Percentiles rank a stretch among this genome's conserved stretches.
Conservation (phyloP, 306 rosid genomes). For the Cicer chorassanicum region DNA sequence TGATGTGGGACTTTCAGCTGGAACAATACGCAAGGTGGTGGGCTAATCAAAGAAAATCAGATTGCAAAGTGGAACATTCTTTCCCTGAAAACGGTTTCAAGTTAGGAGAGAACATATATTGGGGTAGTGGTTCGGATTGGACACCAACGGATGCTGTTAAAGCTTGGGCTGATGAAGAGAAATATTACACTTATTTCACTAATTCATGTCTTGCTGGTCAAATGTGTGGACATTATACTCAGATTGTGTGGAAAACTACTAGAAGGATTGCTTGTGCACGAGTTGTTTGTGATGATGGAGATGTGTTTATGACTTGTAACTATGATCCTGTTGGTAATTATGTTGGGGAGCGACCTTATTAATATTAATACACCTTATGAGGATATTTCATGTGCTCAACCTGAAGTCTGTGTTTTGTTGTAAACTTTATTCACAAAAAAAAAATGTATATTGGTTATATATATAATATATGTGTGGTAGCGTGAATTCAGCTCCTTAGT, state of each 20-base stretch:
- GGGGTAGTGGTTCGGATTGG: constrained; percentile 86
- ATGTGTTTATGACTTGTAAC: constrained; percentile 87
- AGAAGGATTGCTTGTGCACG: constrained; percentile 78
- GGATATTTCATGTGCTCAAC: too few species aligned
- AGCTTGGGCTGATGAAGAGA: constrained; percentile 75
- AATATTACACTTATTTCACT: constrained; percentile 64
- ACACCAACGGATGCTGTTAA: constrained; percentile 69
- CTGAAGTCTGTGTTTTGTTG: too few species aligned
- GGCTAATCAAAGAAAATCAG: constrained; percentile 69
- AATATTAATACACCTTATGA: not conserved
- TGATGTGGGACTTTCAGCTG: constrained; percentile 72
- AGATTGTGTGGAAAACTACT: constrained; percentile 79
- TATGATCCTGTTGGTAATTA: constrained; percentile 85
- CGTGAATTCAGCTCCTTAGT: too few species aligned
- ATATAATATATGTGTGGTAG: too few species aligned
- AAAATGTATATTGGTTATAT: too few species aligned
- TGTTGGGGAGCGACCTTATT: constrained; percentile 74
- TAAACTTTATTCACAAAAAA: too few species aligned
- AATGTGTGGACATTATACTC: constrained; percentile 92
- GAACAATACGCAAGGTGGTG: constrained; percentile 82
- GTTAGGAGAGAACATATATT: constrained; percentile 80
- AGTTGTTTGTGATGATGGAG: constrained; percentile 72
- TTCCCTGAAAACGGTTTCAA: constrained; percentile 77
- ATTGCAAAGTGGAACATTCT: constrained; percentile 75
- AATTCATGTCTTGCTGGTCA: constrained; percentile 66